Base-by-base conservation (phyloP, 108 stramenopile species). In the Phaeodactylum tricornutum region DNA sequence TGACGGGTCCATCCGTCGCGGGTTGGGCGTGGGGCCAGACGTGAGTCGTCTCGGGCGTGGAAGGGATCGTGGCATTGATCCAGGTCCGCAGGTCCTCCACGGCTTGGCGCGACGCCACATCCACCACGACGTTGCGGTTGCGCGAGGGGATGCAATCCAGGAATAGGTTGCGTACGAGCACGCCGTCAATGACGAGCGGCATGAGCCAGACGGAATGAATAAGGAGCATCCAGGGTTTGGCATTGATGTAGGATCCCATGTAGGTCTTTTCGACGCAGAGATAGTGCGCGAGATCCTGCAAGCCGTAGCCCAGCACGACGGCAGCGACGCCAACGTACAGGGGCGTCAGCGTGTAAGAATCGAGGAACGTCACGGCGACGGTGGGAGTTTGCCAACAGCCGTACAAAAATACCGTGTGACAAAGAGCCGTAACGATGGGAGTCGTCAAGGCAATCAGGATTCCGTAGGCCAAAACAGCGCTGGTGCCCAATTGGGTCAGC, bases 11-110 rank as follows among this genome's bases (percentile, higher is more conserved):
- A 16, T 50, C 44, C 19, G 67, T 74, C 14, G 41, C 73, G 26
- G 50, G 46, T 24, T 68, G 73, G 43, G 68, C 45, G 55, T 74
- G 73, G 23, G 73, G 73, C 73, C 73, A 74, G 16, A 74, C 36
- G 49, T 74, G 73, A 12, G 73, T 74, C 0, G 73, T 74, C 30
- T 59, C 73, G 15, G 57, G 48, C 8, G 35, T 69, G 26, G 55
- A 55, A 1, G 49, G 50, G 19, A 74, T 59, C 22, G 68, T 58
- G 14, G 43, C 29, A 44, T 68, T 59, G 51, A 74, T 61, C 67
- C 66, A 74, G 26, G 59, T 44, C 0, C 67, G 62, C 21, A 74
- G 25, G n/a, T 59, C 55, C 23, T 68, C 63, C 0, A 74, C 61
- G 43, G 73, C 66, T 37, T 64, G 49, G 35, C 43, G 49, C 16